Conservation (phyloP, 768 basidiomycete species). For the Lentinula aciculospora region DNA sequence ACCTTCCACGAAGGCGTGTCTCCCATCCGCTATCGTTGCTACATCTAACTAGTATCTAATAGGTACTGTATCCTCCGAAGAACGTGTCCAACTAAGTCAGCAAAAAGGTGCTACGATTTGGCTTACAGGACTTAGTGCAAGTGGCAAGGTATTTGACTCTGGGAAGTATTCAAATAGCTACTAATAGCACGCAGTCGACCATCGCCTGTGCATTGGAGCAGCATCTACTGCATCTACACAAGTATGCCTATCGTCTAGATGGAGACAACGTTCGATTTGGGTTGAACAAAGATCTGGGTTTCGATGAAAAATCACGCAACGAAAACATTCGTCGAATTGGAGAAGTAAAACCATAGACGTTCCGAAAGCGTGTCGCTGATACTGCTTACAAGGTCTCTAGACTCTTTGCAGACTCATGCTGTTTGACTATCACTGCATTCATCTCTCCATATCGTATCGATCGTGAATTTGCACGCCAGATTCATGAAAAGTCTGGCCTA, state of each 20-base stretch:
- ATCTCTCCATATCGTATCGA: constrained; percentile 97
- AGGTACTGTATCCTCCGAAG: constrained; percentile 69
- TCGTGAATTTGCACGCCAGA: constrained; percentile 71
- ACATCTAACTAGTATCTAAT: background rate
- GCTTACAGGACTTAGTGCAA: constrained; percentile 94
- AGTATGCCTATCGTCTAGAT: constrained; percentile 88
- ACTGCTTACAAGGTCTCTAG: constrained; percentile 72
- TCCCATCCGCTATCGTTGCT: background rate
- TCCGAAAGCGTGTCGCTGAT: constrained; percentile 8
- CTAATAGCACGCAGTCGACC: constrained; percentile 61
- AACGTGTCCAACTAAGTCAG: constrained; percentile 61
- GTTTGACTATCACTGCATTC: constrained; percentile 89
- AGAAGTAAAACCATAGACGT: constrained; percentile 52
- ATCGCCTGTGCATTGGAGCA: constrained; percentile 97
- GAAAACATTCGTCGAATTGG: constrained; percentile 97
- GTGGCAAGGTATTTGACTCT: constrained; percentile 68
- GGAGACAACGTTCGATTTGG: constrained; percentile 96
- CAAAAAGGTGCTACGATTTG: constrained; percentile 93
- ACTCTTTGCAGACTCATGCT: constrained; percentile 85
- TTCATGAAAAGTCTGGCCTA: constrained; percentile 70
- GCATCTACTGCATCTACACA: constrained; percentile 81
- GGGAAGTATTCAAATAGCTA: background rate
- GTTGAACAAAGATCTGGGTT: constrained; percentile 93
- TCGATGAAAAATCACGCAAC: constrained; percentile 85
- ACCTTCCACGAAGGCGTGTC: constrained; percentile 63